phyloP scores from a whole-genome alignment of 768 basidiomycete species.

The Pleurotus citrinopileatus region DNA sequence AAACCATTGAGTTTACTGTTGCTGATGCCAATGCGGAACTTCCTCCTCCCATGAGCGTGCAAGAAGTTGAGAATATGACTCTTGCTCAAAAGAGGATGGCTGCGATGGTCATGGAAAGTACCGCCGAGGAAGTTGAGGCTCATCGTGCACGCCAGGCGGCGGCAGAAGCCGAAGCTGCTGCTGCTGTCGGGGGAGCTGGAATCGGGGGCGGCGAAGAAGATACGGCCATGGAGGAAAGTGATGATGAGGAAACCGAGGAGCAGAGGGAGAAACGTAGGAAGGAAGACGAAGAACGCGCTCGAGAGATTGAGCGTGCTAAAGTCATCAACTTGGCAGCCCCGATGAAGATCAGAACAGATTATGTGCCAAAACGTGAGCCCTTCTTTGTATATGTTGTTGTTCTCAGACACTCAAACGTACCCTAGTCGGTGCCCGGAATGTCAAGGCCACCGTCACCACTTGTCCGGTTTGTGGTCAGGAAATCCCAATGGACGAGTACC shows the following conservation, averaged over 20 bases:
- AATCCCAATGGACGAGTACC: conserved; percentile 91
- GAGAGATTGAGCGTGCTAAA: conserved; percentile 72
- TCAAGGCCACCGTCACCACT: conserved; percentile 72
- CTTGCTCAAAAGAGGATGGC: conserved; percentile 98
- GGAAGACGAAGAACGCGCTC: conserved; percentile 60
- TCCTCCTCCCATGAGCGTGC: conserved; percentile 94
- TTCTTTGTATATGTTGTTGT: neutral
- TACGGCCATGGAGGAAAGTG: conserved; percentile 84
- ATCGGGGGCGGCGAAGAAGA: conserved; percentile 53
- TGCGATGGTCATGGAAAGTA: conserved; percentile 96
- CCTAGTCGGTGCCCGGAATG: conserved; percentile 66
- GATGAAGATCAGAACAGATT: conserved; percentile 95
- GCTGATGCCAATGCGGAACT: conserved; percentile 89
- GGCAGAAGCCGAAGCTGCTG: conserved; percentile 81
- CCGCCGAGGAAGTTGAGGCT: conserved; percentile 82
- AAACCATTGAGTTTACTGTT: conserved; percentile 95
- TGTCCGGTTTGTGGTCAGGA: conserved; percentile 96
- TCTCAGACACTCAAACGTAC: conserved; percentile 13
- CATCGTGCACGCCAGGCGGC: conserved; percentile 79
- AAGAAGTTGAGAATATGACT: conserved; percentile 95
- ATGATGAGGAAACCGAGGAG: conserved; percentile 69
- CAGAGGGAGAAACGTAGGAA: conserved; percentile 62
- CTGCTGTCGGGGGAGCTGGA: conserved; percentile 67
- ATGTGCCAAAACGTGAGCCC: conserved; percentile 83
- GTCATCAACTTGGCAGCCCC: conserved; percentile 72